Conservation (phyloP, 495 filamentous ascomycete genomes). For the Thermochaetoides thermophila region DNA sequence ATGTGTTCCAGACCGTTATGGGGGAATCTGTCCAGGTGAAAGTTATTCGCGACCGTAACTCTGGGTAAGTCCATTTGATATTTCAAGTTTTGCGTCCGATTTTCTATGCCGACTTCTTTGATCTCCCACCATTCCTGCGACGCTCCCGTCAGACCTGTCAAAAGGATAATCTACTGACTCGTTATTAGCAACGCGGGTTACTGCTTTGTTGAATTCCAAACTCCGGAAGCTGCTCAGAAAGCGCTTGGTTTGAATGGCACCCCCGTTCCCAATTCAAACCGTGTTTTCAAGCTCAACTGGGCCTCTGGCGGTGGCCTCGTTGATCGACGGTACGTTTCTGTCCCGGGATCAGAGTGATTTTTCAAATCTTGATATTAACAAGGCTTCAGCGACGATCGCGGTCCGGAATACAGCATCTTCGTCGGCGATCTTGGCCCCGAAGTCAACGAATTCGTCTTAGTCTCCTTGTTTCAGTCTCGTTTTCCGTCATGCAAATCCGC, state of each 20-base stretch:
- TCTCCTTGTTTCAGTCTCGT: conserved; percentile 88
- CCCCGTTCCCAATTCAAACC: conserved; percentile 83
- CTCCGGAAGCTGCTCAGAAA: conserved; percentile 73
- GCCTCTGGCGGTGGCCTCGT: conserved; percentile 91
- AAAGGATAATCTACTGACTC: no score
- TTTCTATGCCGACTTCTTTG: neutral
- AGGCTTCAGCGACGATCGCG: conserved; percentile 66
- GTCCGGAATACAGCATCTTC: conserved; percentile 93
- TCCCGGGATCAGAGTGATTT: neutral
- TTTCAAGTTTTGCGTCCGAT: no score
- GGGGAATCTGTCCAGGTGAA: conserved; percentile 94
- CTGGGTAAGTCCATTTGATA: conserved; percentile 53
- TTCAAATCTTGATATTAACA: conserved; percentile 12
- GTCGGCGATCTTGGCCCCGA: conserved; percentile 96
- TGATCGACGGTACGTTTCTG: conserved; percentile 59
- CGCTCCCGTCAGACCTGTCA: no score
- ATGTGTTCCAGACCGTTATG: conserved; percentile 70
- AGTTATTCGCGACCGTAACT: conserved; percentile 99
- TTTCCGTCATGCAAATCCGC: conserved; percentile 98
- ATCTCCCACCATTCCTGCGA: neutral
- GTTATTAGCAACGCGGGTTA: conserved; percentile 79
- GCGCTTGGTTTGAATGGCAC: conserved; percentile 79
- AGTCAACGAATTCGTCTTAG: conserved; percentile 96
- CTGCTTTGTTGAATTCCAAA: conserved; percentile 92
- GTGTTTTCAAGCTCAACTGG: conserved; percentile 99